Evolutionary conservation across 306 rosid genomes (phyloP).

Genomic region (Corylus heterophylla): DNA sequence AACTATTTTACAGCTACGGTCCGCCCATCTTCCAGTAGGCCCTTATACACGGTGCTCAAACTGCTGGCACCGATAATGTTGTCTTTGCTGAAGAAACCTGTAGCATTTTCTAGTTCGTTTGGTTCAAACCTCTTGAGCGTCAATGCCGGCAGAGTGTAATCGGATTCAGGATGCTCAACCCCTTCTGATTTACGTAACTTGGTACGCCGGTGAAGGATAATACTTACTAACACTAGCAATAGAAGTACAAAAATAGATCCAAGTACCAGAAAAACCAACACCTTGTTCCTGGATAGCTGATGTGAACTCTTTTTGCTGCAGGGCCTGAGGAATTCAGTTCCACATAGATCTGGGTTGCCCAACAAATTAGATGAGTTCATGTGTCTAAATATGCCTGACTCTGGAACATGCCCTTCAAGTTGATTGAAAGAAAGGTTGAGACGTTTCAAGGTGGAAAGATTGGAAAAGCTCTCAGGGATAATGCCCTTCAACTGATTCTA

Average conservation of each 20-base stretch:
- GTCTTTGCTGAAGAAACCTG: slow-evolving; percentile 49
- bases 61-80: slow-evolving; percentile 66
- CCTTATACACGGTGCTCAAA: slow-evolving; percentile 86
- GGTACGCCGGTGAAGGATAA: slow-evolving; percentile 24
- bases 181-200: slow-evolving; percentile 12
- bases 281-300: slow-evolving; percentile 50
- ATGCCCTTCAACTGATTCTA: too few relatives aligned
- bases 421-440: slow-evolving; percentile 79
- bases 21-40: slow-evolving; percentile 57
- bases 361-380: slow-evolving; percentile 52
- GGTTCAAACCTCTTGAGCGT: slow-evolving; percentile 61
- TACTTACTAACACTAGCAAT: slow-evolving; percentile 35
- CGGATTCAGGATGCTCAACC: slow-evolving; percentile 41
- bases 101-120: slow-evolving; percentile 67
- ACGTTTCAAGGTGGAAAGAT: slow-evolving; percentile 54
- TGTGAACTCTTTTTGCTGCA: slow-evolving; percentile 43
- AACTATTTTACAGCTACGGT: too few relatives aligned
- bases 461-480: slow-evolving; percentile 49
- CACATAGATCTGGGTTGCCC: slow-evolving; percentile 79
- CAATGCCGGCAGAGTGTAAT: slow-evolving; percentile 26
- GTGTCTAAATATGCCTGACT: slow-evolving; percentile 54
- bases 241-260: slow-evolving; percentile 50
- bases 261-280: slow-evolving; percentile 38
- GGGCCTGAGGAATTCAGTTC: slow-evolving; percentile 43
- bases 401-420: slow-evolving; percentile 72